Evolutionary conservation across 352 stramenopile genomes (phyloP), one percentile per base, ranked within the genome.

Genomic region (Thalassiosira oceanica): DNA sequence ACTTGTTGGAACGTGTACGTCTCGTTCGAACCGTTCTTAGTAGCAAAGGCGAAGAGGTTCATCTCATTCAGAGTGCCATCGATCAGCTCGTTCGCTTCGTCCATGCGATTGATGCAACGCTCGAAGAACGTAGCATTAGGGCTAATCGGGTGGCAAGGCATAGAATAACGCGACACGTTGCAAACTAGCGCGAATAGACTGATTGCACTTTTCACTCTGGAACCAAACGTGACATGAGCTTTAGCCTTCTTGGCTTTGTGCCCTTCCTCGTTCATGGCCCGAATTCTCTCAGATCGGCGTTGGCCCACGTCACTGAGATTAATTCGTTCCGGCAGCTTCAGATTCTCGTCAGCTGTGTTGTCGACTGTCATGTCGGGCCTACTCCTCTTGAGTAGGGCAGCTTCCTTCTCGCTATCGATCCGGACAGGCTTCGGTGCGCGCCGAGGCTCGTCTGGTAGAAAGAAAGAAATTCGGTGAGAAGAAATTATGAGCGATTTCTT

Each of bases 1-100:
- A 39, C 48, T 41, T 68, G 21, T 7, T 68, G 43, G 23, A 49
- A 68, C 13, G 41, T 64, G 23, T 49, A 55, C 1, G 13, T 49
- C 26, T 64, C 55, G 37, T 64, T 64, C 0, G 26, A 48, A n/a
- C 42, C 42, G 0, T 10, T 21, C 60, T 58, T 0, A 42, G 37
- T 45, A 2, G 37, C 37, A 24, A 45, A 7, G 10, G 11, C 6
- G 2, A 15, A 0, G 11, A 24, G 37, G 11, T 45, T 16, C 6
- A 45, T 11, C 20, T 45, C 6, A 7, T n/a, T 45, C 16, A 45
- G 37, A 45, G 37, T 45, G 37, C 37, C 37, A 6, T 45, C 37
- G 37, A 16, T 24, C 7, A 11, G 37, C 24, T 45, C 37, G 11
- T 45, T 13, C 0, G 24, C 10, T 45, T 45, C 37, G 7, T 46